Evolutionary conservation across 345 rosid species (phyloP).

Genomic region (Salix arbutifolia): DNA sequence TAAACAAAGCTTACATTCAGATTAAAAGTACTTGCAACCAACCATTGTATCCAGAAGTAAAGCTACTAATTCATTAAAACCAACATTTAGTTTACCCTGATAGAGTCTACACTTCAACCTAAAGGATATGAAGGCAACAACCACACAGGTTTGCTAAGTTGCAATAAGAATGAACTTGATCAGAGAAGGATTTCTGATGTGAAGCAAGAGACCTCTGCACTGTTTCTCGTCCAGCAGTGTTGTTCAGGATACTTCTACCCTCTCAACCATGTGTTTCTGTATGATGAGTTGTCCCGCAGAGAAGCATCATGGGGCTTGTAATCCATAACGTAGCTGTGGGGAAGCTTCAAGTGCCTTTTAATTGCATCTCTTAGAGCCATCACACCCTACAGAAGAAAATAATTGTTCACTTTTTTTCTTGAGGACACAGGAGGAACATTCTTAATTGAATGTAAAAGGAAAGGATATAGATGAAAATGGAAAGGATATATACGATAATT

Average conservation of each 20-base stretch:
- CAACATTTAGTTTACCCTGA: neutral
- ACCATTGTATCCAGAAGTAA: neutral
- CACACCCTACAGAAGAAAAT: constrained; percentile 54
- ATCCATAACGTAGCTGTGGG: constrained; percentile 88
- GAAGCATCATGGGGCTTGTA: constrained; percentile 97
- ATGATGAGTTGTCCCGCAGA: constrained; percentile 84
- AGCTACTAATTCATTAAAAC: neutral
- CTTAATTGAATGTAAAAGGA: no score
- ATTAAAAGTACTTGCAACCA: neutral
- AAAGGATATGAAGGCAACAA: neutral
- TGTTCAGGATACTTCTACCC: constrained; percentile 40
- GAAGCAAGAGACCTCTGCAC: neutral
- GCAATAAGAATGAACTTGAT: neutral
- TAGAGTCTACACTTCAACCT: neutral
- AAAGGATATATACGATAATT: neutral
- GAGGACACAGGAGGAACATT: no score
- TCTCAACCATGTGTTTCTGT: constrained; percentile 93
- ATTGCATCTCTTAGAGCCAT: constrained; percentile 43
- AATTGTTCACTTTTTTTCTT: no score
- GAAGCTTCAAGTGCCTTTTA: constrained; percentile 85
- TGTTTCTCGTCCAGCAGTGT: neutral
- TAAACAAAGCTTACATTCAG: neutral
- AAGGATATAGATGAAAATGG: neutral
- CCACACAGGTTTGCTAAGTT: neutral
- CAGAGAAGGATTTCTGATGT: neutral